Conservation (phyloP, 345 rosid genomes). For the Zanthoxylum bungeanum region DNA sequence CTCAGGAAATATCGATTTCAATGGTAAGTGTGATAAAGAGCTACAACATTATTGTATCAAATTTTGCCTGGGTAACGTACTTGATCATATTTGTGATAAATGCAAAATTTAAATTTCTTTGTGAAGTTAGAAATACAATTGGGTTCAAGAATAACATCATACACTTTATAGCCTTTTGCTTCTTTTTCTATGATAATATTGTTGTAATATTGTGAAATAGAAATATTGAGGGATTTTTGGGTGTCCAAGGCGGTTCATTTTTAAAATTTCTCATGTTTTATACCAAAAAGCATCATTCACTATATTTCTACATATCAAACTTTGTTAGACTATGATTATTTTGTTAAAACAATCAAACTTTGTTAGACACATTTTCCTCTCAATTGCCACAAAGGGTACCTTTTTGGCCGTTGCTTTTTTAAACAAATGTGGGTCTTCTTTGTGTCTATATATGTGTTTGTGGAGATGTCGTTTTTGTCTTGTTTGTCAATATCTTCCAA, state of each 20-base stretch:
- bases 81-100: background rate
- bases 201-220: too few species aligned
- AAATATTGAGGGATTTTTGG: background rate
- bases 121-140: background rate
- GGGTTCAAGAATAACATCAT: background rate
- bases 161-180: background rate
- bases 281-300: background rate
- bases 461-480: constrained; percentile 19
- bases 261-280: background rate
- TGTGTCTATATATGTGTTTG: constrained; percentile 1
- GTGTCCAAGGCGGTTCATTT: background rate
- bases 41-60: background rate
- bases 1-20: constrained; percentile 55
- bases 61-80: background rate
- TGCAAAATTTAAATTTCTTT: background rate
- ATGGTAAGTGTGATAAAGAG: constrained; percentile 39
- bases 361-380: constrained; percentile 12
- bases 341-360: too few species aligned
- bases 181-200: background rate
- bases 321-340: too few species aligned
- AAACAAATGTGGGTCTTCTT: background rate
- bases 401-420: too few species aligned
- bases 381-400: constrained; percentile 27
- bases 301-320: background rate
- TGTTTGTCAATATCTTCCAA: constrained; percentile 18